Evolutionary conservation across 495 filamentous ascomycete genomes (phyloP).

Genomic region (Lophium mytilinum): DNA sequence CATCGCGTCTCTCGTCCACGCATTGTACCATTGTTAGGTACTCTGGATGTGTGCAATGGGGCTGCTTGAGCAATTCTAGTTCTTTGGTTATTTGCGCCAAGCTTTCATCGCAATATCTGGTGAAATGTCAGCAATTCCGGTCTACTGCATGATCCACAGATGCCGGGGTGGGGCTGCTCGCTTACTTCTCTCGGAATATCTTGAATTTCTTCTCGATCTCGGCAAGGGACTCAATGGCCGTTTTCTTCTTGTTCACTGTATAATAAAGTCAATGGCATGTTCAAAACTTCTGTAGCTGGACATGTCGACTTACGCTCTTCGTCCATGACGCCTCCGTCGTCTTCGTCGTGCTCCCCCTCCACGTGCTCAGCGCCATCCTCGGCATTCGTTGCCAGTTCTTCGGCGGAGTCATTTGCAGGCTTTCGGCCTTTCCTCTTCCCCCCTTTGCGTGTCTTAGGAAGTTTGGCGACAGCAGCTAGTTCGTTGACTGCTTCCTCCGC

Average conservation of each 20-base stretch:
- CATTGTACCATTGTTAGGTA: slow-evolving; percentile 77
- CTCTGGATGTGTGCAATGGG: slow-evolving; percentile 78
- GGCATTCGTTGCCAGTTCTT: slow-evolving; percentile 6
- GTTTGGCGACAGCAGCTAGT: slow-evolving; percentile 13
- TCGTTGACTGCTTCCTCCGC: slow-evolving; percentile 20
- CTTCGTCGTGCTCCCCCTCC: slow-evolving; percentile 27
- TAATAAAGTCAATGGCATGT: not conserved
- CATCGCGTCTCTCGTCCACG: slow-evolving; percentile 69
- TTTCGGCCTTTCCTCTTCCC: slow-evolving; percentile 31
- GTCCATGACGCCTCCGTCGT: slow-evolving; percentile 19
- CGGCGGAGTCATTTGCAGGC: slow-evolving; percentile 5
- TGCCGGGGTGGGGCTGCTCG: not conserved
- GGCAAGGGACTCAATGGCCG: slow-evolving; percentile 69
- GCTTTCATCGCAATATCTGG: slow-evolving; percentile 78
- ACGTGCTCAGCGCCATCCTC: slow-evolving; percentile 16
- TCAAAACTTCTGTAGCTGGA: not conserved
- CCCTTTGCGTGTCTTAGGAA: slow-evolving; percentile 23
- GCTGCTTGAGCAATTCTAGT: slow-evolving; percentile 68
- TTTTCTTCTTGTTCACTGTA: slow-evolving; percentile 67
- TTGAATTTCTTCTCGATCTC: slow-evolving; percentile 78
- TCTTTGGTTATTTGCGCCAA: slow-evolving; percentile 73
- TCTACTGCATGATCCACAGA: too few relatives aligned
- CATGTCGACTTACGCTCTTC: slow-evolving; percentile 19
- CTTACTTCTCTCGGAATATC: slow-evolving; percentile 77
- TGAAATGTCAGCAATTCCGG: not conserved